These are phyloP conservation scores for Elongisporangium prolatum DNA, from an alignment of 352 stramenopile genomes.

Conservation along the genomic window DNA sequence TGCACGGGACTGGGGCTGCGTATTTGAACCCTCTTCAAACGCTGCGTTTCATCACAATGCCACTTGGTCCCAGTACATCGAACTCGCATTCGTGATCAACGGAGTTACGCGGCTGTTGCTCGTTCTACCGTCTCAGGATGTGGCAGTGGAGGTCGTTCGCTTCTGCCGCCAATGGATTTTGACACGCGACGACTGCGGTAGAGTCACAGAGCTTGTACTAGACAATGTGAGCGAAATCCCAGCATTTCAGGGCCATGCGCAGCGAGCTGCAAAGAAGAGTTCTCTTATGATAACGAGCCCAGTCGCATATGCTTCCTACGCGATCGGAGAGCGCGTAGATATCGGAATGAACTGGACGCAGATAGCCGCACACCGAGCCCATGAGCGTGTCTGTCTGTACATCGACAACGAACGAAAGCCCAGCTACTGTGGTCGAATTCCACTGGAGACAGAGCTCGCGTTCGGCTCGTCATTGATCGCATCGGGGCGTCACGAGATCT, in stretches of 20 bases:
- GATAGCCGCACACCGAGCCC: background rate
- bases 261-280: background rate
- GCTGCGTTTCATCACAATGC: background rate
- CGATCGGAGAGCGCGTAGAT: slow-evolving; percentile 32
- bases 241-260: slow-evolving; percentile 9
- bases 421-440: background rate
- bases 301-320: slow-evolving; percentile 18
- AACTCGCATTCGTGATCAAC: slow-evolving; percentile 18
- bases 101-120: slow-evolving; percentile 12
- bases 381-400: slow-evolving; percentile 33
- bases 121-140: slow-evolving; percentile 12
- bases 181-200: slow-evolving; percentile 19
- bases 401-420: slow-evolving; percentile 18
- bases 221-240: slow-evolving; percentile 10
- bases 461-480: background rate
- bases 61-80: background rate
- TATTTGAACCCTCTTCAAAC: slow-evolving; percentile 1
- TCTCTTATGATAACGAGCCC: slow-evolving; percentile 27
- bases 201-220: slow-evolving; percentile 22
- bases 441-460: background rate
- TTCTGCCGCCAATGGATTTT: slow-evolving; percentile 29
- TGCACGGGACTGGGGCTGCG: slow-evolving; percentile 45
- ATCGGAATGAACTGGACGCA: slow-evolving; percentile 32
- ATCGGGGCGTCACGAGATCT: background rate
- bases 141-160: slow-evolving; percentile 29